These are phyloP conservation scores for Exophiala sp. DNA, from an alignment of 2,329 filamentous ascomycete genomes.

Conservation along the genomic window DNA sequence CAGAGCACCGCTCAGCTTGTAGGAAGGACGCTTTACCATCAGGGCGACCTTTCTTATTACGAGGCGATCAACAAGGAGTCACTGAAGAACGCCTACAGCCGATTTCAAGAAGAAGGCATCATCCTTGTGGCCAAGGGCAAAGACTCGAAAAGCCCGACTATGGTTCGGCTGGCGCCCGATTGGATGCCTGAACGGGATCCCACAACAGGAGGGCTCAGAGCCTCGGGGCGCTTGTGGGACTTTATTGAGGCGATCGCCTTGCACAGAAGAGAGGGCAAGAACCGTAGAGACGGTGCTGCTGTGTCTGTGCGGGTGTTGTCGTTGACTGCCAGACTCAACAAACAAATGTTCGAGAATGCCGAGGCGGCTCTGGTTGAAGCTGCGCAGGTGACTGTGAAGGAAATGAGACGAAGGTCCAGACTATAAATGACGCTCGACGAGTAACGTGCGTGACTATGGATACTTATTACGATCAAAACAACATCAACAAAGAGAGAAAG, in stretches of 20 bases:
- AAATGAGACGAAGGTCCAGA: slow-evolving; percentile 12
- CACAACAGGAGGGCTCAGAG: slow-evolving; percentile 54
- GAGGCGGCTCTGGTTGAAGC: slow-evolving; percentile 1
- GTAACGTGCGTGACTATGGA: background rate
- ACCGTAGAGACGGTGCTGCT: slow-evolving; percentile 84
- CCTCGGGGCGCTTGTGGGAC: slow-evolving; percentile 77
- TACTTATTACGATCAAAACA: background rate
- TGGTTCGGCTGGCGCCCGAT: slow-evolving; percentile 62
- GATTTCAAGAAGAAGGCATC: slow-evolving; percentile 88
- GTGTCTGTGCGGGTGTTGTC: slow-evolving; percentile 74
- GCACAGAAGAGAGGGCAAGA: slow-evolving; percentile 85
- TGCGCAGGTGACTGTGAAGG: slow-evolving; percentile 5
- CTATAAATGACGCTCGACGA: slow-evolving; percentile 8
- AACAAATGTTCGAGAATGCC: slow-evolving; percentile 57
- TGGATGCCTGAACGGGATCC: slow-evolving; percentile 68
- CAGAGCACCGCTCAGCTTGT: slow-evolving; percentile 78
- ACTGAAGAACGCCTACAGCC: slow-evolving; percentile 74
- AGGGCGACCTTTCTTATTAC: slow-evolving; percentile 89
- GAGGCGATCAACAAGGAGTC: slow-evolving; percentile 7
- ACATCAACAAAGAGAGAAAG: too few species aligned
- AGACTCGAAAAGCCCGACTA: slow-evolving; percentile 40
- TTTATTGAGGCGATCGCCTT: slow-evolving; percentile 84
- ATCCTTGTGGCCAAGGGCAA: slow-evolving; percentile 65
- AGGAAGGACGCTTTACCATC: slow-evolving; percentile 94
- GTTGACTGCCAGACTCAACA: slow-evolving; percentile 68